Conservation (phyloP, 2,329 filamentous ascomycete genomes). For the Colletotrichum horii region DNA sequence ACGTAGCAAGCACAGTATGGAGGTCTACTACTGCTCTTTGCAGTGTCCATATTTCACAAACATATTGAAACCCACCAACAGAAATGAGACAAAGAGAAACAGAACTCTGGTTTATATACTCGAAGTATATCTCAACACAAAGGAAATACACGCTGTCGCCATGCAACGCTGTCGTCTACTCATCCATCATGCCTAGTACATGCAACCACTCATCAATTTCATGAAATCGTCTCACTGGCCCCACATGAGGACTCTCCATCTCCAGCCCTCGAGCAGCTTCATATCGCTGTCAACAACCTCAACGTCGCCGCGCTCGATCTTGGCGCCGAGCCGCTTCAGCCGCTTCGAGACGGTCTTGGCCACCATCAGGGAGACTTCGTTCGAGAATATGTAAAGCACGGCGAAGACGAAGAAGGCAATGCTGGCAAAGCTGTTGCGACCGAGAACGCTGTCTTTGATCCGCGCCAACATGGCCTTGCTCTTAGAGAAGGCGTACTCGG, state of each 20-base stretch:
- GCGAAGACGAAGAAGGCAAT: conserved; percentile 61
- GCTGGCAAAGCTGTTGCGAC: conserved; percentile 51
- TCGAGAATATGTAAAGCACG: conserved; percentile 63
- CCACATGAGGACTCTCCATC: conserved; percentile 61
- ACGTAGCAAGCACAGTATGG: not conserved
- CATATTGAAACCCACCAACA: not conserved
- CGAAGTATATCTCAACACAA: not conserved
- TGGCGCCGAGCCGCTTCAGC: conserved; percentile 50
- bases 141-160: not conserved
- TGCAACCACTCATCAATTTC: not conserved
- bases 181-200: not conserved
- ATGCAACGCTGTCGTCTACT: not conserved
- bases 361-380: conserved; percentile 61
- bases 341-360: conserved; percentile 56
- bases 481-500: conserved; percentile 61
- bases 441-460: conserved; percentile 50
- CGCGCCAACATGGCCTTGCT: conserved; percentile 55
- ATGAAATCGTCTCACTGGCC: conserved; percentile 22
- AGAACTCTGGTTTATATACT: not conserved
- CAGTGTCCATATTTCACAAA: not conserved
- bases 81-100: not conserved
- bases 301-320: conserved; percentile 52
- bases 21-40: not conserved
- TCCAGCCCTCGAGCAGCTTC: conserved; percentile 57
- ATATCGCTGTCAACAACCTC: conserved; percentile 54